Base-by-base conservation (phyloP, 1,139 yeast genomes). In the Spencermartinsiella ligniputridi region DNA sequence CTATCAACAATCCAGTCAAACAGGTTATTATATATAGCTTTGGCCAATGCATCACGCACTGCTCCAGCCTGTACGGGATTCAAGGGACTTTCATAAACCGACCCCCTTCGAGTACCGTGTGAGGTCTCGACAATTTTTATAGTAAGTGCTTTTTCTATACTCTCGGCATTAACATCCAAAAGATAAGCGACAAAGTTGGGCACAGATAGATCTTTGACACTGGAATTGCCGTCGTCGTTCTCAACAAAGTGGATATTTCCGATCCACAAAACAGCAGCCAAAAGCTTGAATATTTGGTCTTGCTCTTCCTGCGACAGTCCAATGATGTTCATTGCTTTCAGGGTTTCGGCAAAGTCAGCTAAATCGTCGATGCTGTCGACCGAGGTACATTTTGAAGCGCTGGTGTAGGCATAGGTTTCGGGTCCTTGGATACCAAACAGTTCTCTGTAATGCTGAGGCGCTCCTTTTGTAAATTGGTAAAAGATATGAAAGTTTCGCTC, bases 1-100 rank as follows among this genome's bases (percentile, higher is more conserved):
- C 98, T 79, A 46, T 76, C 88, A n/a, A 94, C 97, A 57, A 94
- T 89, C 97, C 98, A 90, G 49, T 94, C 97, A 60, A 94, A 94
- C 47, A 94, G 70, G 58, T 90, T 90, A 63, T 82, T 88, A 70
- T 94, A 94, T 40, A 94, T 76, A 3, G 96, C 97, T 67, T 90
- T 94, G 2, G 98, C 96, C 45, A 94, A 72, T 1, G 97, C 97
- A 66, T 94, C 97, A 55, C 95, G 78, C 9, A 89, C 96, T 1
- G 98, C 95, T 3, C 83, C 79, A 0, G 98, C 98, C 66, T 94
- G 99, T 1, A 86, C 89, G 30, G 78, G 76, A 59, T 94, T 94
- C 54, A 94, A 74, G 0, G 98, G 98, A 25, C 89, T 94, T 61
- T 94, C 96, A 62, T 92, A 94, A 2, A 94, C 81, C 6, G 96